These are phyloP conservation scores for Isatis lusitanica DNA, from an alignment of 441 rosid species.

Conservation along the genomic window DNA sequence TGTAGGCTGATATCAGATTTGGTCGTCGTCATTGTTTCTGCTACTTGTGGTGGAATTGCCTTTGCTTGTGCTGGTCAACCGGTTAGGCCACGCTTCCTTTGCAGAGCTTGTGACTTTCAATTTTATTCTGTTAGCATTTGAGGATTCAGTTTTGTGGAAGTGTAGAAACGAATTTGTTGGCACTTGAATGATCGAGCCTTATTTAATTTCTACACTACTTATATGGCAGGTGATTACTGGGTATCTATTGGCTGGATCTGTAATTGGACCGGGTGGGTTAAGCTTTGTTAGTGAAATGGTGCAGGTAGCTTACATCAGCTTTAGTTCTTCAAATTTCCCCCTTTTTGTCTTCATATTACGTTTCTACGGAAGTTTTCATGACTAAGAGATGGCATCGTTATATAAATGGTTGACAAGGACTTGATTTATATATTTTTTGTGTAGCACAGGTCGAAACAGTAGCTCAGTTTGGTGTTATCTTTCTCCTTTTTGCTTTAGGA, in stretches of 20 bases:
- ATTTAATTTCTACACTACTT: constrained; percentile 17
- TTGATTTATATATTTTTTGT: constrained; percentile 1
- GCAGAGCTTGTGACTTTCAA: constrained; percentile 18
- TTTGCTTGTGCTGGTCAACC: constrained; percentile 99
- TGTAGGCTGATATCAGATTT: constrained; percentile 91
- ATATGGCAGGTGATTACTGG: constrained; percentile 88
- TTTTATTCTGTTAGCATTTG: constrained; percentile 13
- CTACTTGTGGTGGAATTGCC: constrained; percentile 98
- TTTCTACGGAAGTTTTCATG: neutral
- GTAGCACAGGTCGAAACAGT: constrained; percentile 89
- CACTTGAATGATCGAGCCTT: neutral
- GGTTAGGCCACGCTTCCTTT: constrained; percentile 47
- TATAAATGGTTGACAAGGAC: constrained; percentile 12
- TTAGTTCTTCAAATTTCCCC: constrained; percentile 13
- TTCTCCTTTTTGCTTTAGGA: constrained; percentile 95
- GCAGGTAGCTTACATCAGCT: constrained; percentile 63
- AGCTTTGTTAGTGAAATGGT: constrained; percentile 97
- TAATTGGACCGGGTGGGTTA: constrained; percentile 96
- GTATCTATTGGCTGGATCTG: constrained; percentile 87
- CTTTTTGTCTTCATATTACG: neutral
- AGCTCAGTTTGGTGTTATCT: constrained; percentile 96
- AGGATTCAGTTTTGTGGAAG: neutral
- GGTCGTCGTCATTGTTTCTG: constrained; percentile 93
- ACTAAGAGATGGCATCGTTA: neutral
- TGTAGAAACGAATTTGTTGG: neutral